phyloP scores from a whole-genome alignment of 116 monocot species.

The Trichopus zeylanicus region DNA sequence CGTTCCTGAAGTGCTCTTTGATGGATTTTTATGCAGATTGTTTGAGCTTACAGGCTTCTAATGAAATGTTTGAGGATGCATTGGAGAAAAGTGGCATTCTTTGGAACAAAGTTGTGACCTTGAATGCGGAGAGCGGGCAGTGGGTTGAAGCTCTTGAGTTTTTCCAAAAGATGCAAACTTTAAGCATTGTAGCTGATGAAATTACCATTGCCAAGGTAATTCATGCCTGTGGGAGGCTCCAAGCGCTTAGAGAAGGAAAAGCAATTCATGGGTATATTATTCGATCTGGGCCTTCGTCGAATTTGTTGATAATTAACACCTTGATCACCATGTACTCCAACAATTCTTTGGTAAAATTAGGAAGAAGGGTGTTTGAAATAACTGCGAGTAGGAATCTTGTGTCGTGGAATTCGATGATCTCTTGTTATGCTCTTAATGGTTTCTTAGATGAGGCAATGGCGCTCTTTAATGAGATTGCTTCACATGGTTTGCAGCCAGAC shows the following conservation, averaged over 20 bases:
- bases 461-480: conserved; percentile 27
- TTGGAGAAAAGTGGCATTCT: conserved; percentile 13
- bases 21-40: conserved; percentile 40
- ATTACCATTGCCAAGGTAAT: conserved; percentile 30
- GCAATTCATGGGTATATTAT: conserved; percentile 25
- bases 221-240: conserved; percentile 31
- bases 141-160: conserved; percentile 18
- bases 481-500: conserved; percentile 28
- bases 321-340: conserved; percentile 59
- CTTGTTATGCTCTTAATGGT: conserved; percentile 39
- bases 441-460: conserved; percentile 34
- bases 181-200: conserved; percentile 21
- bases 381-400: conserved; percentile 25
- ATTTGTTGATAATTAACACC: conserved; percentile 29
- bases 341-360: conserved; percentile 22
- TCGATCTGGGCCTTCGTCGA: conserved; percentile 4
- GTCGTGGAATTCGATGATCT: conserved; percentile 62
- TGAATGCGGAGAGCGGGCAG: conserved; percentile 23
- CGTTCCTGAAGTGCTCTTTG: conserved; percentile 24
- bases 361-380: conserved; percentile 33
- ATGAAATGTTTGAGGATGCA: conserved; percentile 27
- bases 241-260: conserved; percentile 27
- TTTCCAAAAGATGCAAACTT: conserved; percentile 31
- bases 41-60: conserved; percentile 12
- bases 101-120: conserved; percentile 38